Conservation (phyloP, 2,329 filamentous ascomycete species). For the Neopestalotiopsis sp. region DNA sequence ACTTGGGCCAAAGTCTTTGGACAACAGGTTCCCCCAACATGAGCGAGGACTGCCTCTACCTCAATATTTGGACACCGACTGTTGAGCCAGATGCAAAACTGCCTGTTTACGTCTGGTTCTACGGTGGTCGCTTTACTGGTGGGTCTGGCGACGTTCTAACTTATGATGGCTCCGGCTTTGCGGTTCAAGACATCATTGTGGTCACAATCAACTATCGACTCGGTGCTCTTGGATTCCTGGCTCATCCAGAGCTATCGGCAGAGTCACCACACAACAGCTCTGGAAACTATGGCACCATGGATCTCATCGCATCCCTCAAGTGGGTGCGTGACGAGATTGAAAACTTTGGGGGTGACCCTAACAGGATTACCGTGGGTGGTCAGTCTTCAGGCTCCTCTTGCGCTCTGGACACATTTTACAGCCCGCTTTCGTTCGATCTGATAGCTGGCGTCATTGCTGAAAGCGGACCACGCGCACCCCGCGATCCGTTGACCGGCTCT, state of each 20-base stretch:
- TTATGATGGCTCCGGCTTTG: too few species aligned
- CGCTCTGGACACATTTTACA: conserved; percentile 30
- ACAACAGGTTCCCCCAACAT: too few species aligned
- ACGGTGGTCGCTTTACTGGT: too few species aligned
- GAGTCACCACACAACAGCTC: conserved; percentile 30
- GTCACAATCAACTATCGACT: conserved; percentile 25
- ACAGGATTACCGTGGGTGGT: conserved; percentile 19
- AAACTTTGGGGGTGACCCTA: conserved; percentile 29
- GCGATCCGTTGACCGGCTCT: conserved; percentile 29
- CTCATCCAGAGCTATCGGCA: conserved; percentile 29
- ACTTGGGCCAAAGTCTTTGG: too few species aligned
- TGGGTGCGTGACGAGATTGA: conserved; percentile 14
- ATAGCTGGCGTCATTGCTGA: conserved; percentile 36
- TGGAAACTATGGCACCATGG: conserved; percentile 34
- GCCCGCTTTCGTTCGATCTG: conserved; percentile 28
- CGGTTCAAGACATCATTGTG: too few species aligned
- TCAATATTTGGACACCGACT: too few species aligned
- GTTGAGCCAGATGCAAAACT: too few species aligned
- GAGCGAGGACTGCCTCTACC: too few species aligned
- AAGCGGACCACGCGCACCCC: conserved; percentile 35
- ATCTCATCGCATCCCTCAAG: conserved; percentile 26
- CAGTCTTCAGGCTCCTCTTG: conserved; percentile 22
- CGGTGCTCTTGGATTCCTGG: conserved; percentile 27
- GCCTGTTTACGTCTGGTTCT: too few species aligned
- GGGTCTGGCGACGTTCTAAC: too few species aligned